Conservation (phyloP, 768 basidiomycete genomes). For the Saitozyma sp. region DNA sequence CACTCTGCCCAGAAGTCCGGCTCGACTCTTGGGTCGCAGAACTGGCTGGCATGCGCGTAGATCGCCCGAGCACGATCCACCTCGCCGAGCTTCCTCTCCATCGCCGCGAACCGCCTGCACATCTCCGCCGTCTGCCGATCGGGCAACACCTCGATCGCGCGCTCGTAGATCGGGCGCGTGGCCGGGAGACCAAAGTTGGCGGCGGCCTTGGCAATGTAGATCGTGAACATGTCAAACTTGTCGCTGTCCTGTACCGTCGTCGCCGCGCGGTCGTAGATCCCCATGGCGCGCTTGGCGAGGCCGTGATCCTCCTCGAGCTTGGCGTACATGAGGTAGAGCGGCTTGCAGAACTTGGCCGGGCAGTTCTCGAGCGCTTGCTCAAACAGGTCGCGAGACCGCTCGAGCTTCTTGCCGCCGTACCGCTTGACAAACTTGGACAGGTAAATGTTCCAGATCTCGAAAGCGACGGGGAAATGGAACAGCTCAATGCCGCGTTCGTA, state of each 20-base stretch:
- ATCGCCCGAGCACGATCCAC: slow-evolving; percentile 96
- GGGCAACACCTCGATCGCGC: slow-evolving; percentile 87
- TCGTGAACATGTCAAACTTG: slow-evolving; percentile 96
- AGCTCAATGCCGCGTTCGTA: slow-evolving; percentile 96
- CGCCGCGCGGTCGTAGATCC: slow-evolving; percentile 90
- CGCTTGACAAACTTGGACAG: slow-evolving; percentile 94
- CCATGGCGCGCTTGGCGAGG: slow-evolving; percentile 92
- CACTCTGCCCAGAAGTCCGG: slow-evolving; percentile 95
- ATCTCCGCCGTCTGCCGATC: slow-evolving; percentile 94
- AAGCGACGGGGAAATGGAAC: slow-evolving; percentile 96
- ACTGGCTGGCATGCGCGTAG: slow-evolving; percentile 96
- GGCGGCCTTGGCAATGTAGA: slow-evolving; percentile 96
- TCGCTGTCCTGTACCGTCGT: slow-evolving; percentile 82
- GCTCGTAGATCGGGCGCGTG: slow-evolving; percentile 93
- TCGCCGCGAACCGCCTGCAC: slow-evolving; percentile 91
- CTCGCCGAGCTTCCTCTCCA: slow-evolving; percentile 97
- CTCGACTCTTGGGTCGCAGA: slow-evolving; percentile 87
- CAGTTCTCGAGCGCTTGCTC: slow-evolving; percentile 97
- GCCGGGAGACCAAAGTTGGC: slow-evolving; percentile 94
- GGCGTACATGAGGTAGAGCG: slow-evolving; percentile 94
- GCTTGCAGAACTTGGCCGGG: slow-evolving; percentile 89
- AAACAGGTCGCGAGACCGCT: slow-evolving; percentile 94
- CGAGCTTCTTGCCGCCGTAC: slow-evolving; percentile 90
- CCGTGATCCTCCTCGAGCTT: slow-evolving; percentile 92
- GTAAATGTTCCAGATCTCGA: slow-evolving; percentile 99